Base-by-base conservation (phyloP, 148 eudicot species). In the Drosera capensis region DNA sequence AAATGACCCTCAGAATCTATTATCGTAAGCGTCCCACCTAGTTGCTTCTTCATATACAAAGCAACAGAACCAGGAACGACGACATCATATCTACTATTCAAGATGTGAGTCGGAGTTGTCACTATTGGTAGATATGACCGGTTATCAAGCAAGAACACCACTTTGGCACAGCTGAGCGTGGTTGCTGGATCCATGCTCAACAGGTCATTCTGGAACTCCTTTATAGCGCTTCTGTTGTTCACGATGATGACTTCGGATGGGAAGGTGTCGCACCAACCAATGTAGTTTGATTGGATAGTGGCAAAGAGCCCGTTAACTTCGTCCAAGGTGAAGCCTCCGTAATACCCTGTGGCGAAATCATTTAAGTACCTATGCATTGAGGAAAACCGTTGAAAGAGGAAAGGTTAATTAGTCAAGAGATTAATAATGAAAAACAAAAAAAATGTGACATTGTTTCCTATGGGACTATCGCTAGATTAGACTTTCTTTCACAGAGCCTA, bases 1-100 rank as follows among this genome's bases (percentile, higher is more conserved):
- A 68, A 50, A 43, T 58, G 68, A 34, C 73, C 73, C 26, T 54
- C 29, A 6, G 64, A 46, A 5, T 28, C 14, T 36, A 68, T 38
- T 15, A 63, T 36, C 12, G 43, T 23, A 8, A 68, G 43, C n/a
- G 24, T 24, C 26, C 52, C 64, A 14, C 73, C 68, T 11, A 62
- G 46, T 14, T 48, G 23, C n/a, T 58, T 40, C 46, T 40, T 51
- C 61, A 49, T 45, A 55, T 54, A 68, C 18, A 13, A 4, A 9
- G 61, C 64, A 14, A 63, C 58, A 12, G 23, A 50, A 35, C 30
- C 26, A 0, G 71, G 71, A 14, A 61, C 71, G 3, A 62, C 25
- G 12, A 54, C 14, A 34, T 67, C 72, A 7, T 15, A 25, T 14
- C 47, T 20, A 2, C 59, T 56, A 21, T 56, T 55, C 12, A 67